phyloP scores from a whole-genome alignment of 2,329 filamentous ascomycete species.

The Nigrospora sphaerica region DNA sequence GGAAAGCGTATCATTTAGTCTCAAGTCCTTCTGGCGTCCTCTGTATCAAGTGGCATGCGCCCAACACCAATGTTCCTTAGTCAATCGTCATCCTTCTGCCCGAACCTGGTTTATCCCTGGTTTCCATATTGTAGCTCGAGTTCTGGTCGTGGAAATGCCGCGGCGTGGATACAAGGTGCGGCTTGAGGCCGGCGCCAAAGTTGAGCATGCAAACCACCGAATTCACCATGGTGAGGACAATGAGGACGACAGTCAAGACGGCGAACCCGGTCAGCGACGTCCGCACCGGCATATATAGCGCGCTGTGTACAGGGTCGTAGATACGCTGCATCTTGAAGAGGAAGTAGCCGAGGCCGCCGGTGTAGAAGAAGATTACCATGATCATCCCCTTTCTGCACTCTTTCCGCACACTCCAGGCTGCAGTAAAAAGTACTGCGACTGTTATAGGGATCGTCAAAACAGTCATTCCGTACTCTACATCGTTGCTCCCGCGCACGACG shows the following conservation, averaged over 20 bases:
- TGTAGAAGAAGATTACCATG: slow-evolving; percentile 73
- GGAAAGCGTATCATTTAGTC: no score
- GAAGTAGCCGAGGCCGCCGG: slow-evolving; percentile 88
- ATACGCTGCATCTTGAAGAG: slow-evolving; percentile 97
- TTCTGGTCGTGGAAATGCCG: slow-evolving; percentile 44
- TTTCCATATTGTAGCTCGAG: slow-evolving; percentile 47
- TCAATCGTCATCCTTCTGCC: slow-evolving; percentile 57
- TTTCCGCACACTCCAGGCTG: slow-evolving; percentile 75
- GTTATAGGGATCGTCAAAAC: slow-evolving; percentile 87
- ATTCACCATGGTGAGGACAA: slow-evolving; percentile 82
- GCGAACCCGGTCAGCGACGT: slow-evolving; percentile 89
- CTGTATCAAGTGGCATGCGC: no score
- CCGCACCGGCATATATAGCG: slow-evolving; percentile 69
- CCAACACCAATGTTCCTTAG: slow-evolving; percentile 22
- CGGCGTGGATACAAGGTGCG: slow-evolving; percentile 60
- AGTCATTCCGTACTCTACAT: slow-evolving; percentile 78
- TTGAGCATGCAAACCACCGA: slow-evolving; percentile 84
- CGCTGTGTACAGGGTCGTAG: slow-evolving; percentile 58
- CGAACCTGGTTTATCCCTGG: slow-evolving; percentile 44
- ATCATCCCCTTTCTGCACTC: slow-evolving; percentile 78
- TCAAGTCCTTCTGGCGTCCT: no score
- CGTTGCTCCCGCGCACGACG: slow-evolving; percentile 64
- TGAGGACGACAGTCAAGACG: slow-evolving; percentile 81
- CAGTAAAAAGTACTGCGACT: slow-evolving; percentile 77
- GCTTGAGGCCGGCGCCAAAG: slow-evolving; percentile 84